Conservation (phyloP, 225 moss, liverwort and hornwort genomes). For the Rhytidiadelphus loreus region DNA sequence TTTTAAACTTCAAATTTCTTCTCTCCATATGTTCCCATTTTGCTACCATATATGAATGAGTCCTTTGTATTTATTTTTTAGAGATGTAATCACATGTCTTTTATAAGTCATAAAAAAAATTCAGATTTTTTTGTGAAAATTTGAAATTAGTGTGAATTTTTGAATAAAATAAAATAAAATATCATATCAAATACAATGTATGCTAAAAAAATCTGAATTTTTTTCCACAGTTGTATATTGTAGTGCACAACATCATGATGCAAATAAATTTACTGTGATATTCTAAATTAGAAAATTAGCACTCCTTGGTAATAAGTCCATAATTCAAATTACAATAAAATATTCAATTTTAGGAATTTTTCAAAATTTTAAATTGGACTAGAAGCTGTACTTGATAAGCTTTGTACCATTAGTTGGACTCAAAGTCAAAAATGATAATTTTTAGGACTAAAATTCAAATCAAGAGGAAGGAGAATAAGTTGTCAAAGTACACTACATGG, state of each 20-base stretch:
- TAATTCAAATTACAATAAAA: not conserved
- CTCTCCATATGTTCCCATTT: not conserved
- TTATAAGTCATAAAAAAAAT: too few species aligned
- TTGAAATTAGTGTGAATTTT: not conserved
- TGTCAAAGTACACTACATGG: not conserved
- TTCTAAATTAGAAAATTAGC: not conserved
- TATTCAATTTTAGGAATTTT: not conserved
- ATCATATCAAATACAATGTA: not conserved
- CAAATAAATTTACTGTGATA: not conserved
- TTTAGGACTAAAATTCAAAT: not conserved
- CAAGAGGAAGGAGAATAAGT: rapidly evolving
- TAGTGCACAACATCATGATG: not conserved
- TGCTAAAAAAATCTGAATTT: not conserved
- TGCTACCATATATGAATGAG: not conserved
- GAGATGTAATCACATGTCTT: not conserved
- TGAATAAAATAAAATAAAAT: not conserved
- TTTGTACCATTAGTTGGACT: too few species aligned
- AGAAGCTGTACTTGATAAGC: not conserved
- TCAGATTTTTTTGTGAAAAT: not conserved
- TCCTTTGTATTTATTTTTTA: not conserved
- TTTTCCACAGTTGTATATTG: not conserved
- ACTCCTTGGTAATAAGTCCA: rapidly evolving
- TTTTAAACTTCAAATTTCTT: not conserved
- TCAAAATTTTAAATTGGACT: not conserved
- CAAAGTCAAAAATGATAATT: not conserved